phyloP scores from a whole-genome alignment of 257 asterid species.

The Solanum corneliomulleri region DNA sequence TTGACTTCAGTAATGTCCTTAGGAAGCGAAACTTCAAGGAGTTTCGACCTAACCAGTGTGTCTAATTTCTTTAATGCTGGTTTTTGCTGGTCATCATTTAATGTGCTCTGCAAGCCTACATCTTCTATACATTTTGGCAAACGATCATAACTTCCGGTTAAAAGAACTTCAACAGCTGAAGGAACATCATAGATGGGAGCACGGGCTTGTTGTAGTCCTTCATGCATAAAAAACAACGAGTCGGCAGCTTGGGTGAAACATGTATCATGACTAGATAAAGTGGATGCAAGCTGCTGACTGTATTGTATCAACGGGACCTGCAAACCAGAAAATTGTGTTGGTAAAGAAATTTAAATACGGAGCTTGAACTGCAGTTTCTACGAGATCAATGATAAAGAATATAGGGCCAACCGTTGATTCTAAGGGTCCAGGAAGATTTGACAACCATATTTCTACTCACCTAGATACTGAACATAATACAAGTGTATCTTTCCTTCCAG shows the following conservation, averaged over 20 bases:
- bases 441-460: background rate
- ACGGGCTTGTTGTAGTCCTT: constrained; percentile 97
- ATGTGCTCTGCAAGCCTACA: constrained; percentile 62
- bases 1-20: constrained; percentile 62
- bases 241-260: constrained; percentile 98
- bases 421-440: background rate
- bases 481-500: background rate
- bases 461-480: background rate
- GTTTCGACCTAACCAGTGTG: constrained; percentile 75
- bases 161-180: constrained; percentile 84
- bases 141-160: constrained; percentile 72
- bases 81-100: constrained; percentile 62
- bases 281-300: constrained; percentile 82
- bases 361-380: background rate
- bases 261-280: constrained; percentile 88
- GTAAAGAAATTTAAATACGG: background rate
- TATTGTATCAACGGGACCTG: constrained; percentile 95
- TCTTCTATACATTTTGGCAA: constrained; percentile 93
- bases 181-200: constrained; percentile 98
- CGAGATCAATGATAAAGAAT: background rate
- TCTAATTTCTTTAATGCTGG: constrained; percentile 81
- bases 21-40: constrained; percentile 77
- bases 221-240: constrained; percentile 97
- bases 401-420: background rate
- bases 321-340: constrained; percentile 14